These are phyloP conservation scores for Ampelomyces quisqualis DNA, from an alignment of 2,329 filamentous ascomycete species.

Conservation along the genomic window DNA sequence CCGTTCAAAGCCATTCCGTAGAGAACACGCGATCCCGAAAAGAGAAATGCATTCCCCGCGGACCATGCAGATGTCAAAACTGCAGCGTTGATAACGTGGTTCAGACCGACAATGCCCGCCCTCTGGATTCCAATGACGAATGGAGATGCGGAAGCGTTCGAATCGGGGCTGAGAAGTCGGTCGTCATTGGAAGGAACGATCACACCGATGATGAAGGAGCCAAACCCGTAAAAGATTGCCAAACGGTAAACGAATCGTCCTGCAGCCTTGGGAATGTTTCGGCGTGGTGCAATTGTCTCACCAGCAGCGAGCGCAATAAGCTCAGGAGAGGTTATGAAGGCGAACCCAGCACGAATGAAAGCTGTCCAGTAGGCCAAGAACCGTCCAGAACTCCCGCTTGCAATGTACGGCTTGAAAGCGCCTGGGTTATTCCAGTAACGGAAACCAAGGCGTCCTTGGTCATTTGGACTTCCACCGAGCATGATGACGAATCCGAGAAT, in stretches of 20 bases:
- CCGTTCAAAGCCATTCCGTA: conserved; percentile 52
- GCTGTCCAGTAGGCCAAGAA: conserved; percentile 63
- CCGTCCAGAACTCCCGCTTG: conserved; percentile 58
- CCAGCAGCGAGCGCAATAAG: conserved; percentile 39
- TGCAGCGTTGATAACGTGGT: conserved; percentile 73
- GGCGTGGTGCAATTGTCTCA: conserved; percentile 39
- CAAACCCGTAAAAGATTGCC: conserved; percentile 56
- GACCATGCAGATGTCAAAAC: conserved; percentile 73
- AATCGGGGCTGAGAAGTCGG: conserved; percentile 43
- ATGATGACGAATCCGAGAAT: conserved; percentile 41
- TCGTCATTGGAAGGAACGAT: conserved; percentile 58
- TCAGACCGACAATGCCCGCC: conserved; percentile 67
- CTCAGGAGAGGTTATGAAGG: conserved; percentile 44
- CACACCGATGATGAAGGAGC: conserved; percentile 60
- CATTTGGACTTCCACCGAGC: conserved; percentile 39
- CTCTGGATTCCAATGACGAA: conserved; percentile 68
- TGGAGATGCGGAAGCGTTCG: conserved; percentile 39
- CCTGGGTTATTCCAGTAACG: conserved; percentile 69
- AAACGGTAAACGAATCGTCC: conserved; percentile 57
- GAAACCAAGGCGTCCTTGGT: conserved; percentile 55
- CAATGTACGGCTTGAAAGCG: conserved; percentile 50
- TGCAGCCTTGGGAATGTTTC: conserved; percentile 56
- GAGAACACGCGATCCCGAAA: conserved; percentile 54
- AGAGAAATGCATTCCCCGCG: conserved; percentile 67
- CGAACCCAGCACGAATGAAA: conserved; percentile 54